Base-by-base conservation (phyloP, 2,329 filamentous ascomycete species). In the Xylaria sp. region DNA sequence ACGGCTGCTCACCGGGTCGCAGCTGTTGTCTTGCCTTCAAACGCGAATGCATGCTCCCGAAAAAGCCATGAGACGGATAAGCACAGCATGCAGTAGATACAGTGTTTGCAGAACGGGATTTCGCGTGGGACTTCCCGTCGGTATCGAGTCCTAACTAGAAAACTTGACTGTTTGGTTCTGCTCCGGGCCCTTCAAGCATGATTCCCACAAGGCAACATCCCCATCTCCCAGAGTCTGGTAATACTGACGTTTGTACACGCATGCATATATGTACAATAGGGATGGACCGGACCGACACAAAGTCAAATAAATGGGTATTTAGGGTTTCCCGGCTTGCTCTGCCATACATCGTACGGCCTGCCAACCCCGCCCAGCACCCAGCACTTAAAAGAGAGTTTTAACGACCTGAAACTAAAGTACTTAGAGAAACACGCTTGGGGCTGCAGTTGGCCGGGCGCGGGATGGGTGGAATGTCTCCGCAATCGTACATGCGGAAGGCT, bases 1-100 rank as follows among this genome's bases (percentile, higher is more conserved):
- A 54, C 46, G 41, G 44, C 3, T 29, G 15, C 37, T 55, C 21
- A 31, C 27, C 2, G 23, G 41, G 35, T 33, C 27, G 25, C 31
- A 47, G 48, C 27, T 19, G 17, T 44, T 54, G 60, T 58, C 54
- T 62, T 54, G 56, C 52, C 33, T 35, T 56, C 52, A 60, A 60
- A 60, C 56, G 23, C 31, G 51, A 52, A 21, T 29, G 19, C 33
- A n/a, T 25, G 17, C 35, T 27, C 35, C 31, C 44, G 46, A 8
- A 19, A 37, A 49, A 17, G 5, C n/a, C 13, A 51, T 53, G 44
- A 31, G 7, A 31, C 43, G 43, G 21, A 27, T 19, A 9, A 51
- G 37, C 21, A 31, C 41, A 21, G 37, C 6, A 46, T 6, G 11
- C 11, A 4, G n/a, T n/a, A n/a, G 11, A 33, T 40, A 56, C 43